phyloP scores from a whole-genome alignment of 148 eudicot genomes.

The Amaranthus cruentus region DNA sequence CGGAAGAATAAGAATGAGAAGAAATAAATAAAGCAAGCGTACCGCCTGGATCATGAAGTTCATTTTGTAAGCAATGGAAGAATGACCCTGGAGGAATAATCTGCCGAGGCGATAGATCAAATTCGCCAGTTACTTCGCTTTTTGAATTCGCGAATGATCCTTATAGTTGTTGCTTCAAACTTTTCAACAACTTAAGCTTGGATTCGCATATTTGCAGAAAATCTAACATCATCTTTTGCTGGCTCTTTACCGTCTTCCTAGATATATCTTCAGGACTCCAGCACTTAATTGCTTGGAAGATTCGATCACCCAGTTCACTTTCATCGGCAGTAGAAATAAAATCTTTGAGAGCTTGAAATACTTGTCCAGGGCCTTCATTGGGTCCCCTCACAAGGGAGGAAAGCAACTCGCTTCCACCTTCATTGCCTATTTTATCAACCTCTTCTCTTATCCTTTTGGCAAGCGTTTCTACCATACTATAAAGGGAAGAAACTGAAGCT shows the following conservation, averaged over 20 bases:
- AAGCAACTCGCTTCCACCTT: conserved; percentile 39
- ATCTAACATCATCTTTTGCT: conserved; percentile 39
- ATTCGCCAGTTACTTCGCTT: background rate
- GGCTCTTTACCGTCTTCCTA: conserved; percentile 52
- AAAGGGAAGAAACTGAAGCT: conserved; percentile 49
- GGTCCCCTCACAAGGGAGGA: conserved; percentile 35
- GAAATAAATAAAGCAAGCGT: background rate
- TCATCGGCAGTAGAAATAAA: conserved; percentile 31
- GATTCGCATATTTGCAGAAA: conserved; percentile 67
- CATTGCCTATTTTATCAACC: conserved; percentile 39
- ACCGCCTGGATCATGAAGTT: conserved; percentile 7
- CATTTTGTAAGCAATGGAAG: conserved; percentile 21
- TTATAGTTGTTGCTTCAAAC: conserved; percentile 47
- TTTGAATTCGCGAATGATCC: background rate
- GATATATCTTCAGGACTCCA: conserved; percentile 68
- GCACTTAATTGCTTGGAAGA: conserved; percentile 49
- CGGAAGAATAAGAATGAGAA: background rate
- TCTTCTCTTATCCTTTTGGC: conserved; percentile 60
- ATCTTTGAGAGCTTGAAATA: conserved; percentile 39
- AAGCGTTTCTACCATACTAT: conserved; percentile 47
- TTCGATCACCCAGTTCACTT: conserved; percentile 58
- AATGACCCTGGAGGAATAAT: conserved; percentile 13
- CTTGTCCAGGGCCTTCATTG: conserved; percentile 64
- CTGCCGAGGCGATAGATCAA: background rate
- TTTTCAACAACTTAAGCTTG: conserved; percentile 50